Evolutionary conservation across 768 basidiomycete genomes (phyloP), one percentile per base, ranked within the genome.

Genomic region (Kwoniella europaea): DNA sequence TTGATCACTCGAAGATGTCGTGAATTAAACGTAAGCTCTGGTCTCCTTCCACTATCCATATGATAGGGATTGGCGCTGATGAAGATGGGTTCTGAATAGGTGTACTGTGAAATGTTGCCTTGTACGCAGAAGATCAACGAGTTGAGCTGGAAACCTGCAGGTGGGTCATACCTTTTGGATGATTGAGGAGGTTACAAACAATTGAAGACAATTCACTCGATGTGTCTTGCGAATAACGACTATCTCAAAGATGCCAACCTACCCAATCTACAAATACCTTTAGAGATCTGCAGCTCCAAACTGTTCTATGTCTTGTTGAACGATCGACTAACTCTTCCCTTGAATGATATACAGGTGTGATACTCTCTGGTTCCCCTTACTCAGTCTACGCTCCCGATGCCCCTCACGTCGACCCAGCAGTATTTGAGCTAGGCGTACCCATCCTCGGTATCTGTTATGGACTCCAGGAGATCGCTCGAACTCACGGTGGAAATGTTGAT

Each of bases 381-480:
- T 98, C 96, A 42, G 97, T 98, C 20, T 98, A 98, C 84, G 97
- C 95, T 74, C 84, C 88, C 35, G 95, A 90, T 73, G 90, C 97
- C 4, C 96, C 97, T 24, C 94, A 94, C 72, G 94, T 93, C 42
- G 96, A 99, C 84, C 92, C 94, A 18, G 91, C 88, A 16, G 90
- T 98, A 10, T 98, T 93, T 77, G 88, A 90, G 55, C 68, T 71
- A 44, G 93, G 90, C 24, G 90, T 98, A 1, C 96, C 97, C 3
- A 90, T 99, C 62, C 87, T 99, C 15, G 97, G 97, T 22, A 98
- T 98, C 68, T 99, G 97, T 83, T 98, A 98, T 84, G 97, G 97
- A 27, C 87, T 98, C 15, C 82, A 98, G 92, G 97, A 99, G 88
- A 91, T 98, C 67, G 94, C 94, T 24, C 92, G 91, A 89, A 89